Evolutionary conservation across 768 basidiomycete genomes (phyloP).

Genomic region (Cystofilobasidium ferigula): DNA sequence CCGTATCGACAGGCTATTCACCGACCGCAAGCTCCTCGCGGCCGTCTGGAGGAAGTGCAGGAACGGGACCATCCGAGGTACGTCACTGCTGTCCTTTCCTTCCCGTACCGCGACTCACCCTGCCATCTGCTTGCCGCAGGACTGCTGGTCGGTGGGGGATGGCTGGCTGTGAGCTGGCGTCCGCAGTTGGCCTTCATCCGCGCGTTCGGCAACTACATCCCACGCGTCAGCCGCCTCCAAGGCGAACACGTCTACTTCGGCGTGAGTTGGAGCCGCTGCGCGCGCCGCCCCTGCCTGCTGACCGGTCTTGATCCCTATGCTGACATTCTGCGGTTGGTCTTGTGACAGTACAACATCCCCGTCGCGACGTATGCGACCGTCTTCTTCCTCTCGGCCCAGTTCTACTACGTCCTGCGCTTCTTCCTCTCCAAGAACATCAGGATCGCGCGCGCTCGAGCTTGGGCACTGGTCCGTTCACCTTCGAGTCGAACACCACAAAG

Average conservation of each 20-base stretch:
- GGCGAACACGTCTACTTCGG: slow-evolving; percentile 8
- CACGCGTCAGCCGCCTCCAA: neutral
- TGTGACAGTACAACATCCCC: slow-evolving; percentile 44
- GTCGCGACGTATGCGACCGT: slow-evolving; percentile 43
- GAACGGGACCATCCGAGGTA: slow-evolving; percentile 64
- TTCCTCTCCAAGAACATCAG: slow-evolving; percentile 75
- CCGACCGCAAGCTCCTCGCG: neutral
- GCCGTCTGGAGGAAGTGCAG: slow-evolving; percentile 15
- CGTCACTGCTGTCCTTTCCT: too few relatives aligned
- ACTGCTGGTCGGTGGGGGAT: slow-evolving; percentile 48
- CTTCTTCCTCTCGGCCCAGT: slow-evolving; percentile 39
- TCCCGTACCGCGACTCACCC: too few relatives aligned
- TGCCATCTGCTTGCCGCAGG: too few relatives aligned
- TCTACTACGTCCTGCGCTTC: slow-evolving; percentile 46
- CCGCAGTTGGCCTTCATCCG: slow-evolving; percentile 59
- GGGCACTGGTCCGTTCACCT: slow-evolving; percentile 25
- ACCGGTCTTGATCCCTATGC: neutral
- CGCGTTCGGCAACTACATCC: slow-evolving; percentile 44
- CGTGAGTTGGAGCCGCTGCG: slow-evolving; percentile 11
- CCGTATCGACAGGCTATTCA: neutral
- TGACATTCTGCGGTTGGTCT: neutral
- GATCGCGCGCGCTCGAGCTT: slow-evolving; percentile 60
- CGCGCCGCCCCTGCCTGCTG: neutral
- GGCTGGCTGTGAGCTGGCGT: slow-evolving; percentile 61
- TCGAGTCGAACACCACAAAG: neutral